Conservation (phyloP, 2,329 filamentous ascomycete species). For the Ustilaginoidea virens region DNA sequence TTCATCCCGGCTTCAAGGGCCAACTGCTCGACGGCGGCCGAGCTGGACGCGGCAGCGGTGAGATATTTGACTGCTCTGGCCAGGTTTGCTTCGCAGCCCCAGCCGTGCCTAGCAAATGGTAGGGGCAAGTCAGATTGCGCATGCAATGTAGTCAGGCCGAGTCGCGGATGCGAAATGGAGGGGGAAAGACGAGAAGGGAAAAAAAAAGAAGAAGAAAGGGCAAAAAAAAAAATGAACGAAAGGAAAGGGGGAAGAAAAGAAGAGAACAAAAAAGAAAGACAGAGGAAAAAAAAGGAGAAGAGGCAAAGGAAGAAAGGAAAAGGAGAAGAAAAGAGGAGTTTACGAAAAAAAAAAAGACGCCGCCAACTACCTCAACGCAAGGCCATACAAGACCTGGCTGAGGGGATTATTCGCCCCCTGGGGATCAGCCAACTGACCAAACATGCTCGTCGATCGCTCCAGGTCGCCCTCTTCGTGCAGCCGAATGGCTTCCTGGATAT, state of each 20-base stretch:
- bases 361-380: constrained; percentile 67
- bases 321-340: too few species aligned
- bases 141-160: too few species aligned
- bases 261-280: too few species aligned
- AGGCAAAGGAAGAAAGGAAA: too few species aligned
- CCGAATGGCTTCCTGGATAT: constrained; percentile 90
- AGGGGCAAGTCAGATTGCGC: too few species aligned
- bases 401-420: constrained; percentile 79
- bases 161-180: too few species aligned
- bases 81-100: constrained; percentile 67
- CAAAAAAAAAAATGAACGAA: too few species aligned
- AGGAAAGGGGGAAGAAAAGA: too few species aligned
- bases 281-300: too few species aligned
- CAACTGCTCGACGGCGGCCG: constrained; percentile 70
- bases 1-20: constrained; percentile 78
- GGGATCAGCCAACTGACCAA: constrained; percentile 69
- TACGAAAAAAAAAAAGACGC: constrained; percentile 12
- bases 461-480: constrained; percentile 78
- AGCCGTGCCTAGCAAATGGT: constrained; percentile 56
- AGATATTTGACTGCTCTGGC: constrained; percentile 68
- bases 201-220: too few species aligned
- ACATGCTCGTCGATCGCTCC: constrained; percentile 67
- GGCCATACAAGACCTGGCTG: constrained; percentile 88
- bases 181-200: too few species aligned
- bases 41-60: constrained; percentile 77